A percentile compares a stretch with the other conserved stretches of the same genome.
These are phyloP conservation scores for Leptomonas pyrrhocoris DNA, from an alignment of 208 protist species.

Conservation along the genomic window DNA sequence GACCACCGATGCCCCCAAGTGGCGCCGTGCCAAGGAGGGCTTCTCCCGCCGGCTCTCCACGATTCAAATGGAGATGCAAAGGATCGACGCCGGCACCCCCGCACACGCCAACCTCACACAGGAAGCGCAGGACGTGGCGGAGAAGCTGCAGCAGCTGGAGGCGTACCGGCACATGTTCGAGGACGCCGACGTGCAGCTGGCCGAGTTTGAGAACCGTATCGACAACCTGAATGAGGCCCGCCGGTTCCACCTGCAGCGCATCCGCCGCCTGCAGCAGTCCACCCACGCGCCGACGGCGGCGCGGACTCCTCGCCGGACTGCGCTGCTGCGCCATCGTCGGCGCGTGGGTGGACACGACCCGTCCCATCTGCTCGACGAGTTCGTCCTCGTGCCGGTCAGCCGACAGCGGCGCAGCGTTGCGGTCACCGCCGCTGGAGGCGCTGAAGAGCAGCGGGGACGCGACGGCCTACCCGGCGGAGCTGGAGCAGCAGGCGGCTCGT, in stretches of 20 bases:
- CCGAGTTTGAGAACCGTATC: conserved; percentile 72
- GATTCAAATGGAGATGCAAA: conserved; percentile 35
- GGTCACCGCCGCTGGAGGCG: background rate
- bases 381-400: conserved; percentile 1
- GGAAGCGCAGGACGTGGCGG: conserved; percentile 37
- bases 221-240: conserved; percentile 74
- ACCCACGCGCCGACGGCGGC: background rate
- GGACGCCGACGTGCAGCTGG: conserved; percentile 55
- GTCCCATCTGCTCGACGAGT: conserved; percentile 2
- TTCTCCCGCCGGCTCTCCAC: conserved; percentile 46
- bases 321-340: conserved; percentile 22
- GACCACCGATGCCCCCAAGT: conserved; percentile 45
- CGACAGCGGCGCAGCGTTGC: background rate
- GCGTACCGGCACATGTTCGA: conserved; percentile 49
- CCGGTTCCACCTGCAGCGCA: conserved; percentile 62
- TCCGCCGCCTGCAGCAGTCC: conserved; percentile 55
- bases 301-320: background rate
- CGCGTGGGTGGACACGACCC: conserved; percentile 28
- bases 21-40: conserved; percentile 44
- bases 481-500: conserved; percentile 8
- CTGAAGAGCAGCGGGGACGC: background rate
- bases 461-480: conserved; percentile 3
- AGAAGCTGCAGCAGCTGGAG: conserved; percentile 54
- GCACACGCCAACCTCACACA: conserved; percentile 18
- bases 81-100: conserved; percentile 1